These are phyloP conservation scores for Aspergillus puulaauensis DNA, from an alignment of 2,329 filamentous ascomycete species.

Conservation along the genomic window DNA sequence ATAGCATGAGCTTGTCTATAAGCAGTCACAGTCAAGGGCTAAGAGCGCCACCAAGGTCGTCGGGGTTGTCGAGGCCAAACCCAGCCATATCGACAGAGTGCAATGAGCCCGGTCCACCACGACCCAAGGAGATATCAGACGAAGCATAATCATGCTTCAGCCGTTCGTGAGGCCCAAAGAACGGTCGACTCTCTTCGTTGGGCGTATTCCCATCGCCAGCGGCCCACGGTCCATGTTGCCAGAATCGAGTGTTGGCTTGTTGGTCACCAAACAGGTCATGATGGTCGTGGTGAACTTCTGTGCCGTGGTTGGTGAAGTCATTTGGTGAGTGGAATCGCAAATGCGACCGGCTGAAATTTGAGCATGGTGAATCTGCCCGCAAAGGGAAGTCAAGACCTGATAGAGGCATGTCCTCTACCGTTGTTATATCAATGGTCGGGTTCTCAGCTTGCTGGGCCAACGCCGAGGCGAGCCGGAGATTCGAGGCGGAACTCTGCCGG, in stretches of 20 bases:
- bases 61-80: conserved; percentile 41
- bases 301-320: conserved; percentile 39
- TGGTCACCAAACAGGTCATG: conserved; percentile 46
- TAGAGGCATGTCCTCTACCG: conserved; percentile 39
- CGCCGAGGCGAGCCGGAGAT: conserved; percentile 38
- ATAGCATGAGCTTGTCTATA: conserved; percentile 16
- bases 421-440: conserved; percentile 44
- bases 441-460: conserved; percentile 42
- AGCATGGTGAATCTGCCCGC: conserved; percentile 44
- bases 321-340: conserved; percentile 43
- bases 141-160: conserved; percentile 46
- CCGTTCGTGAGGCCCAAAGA: conserved; percentile 45
- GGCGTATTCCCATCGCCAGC: conserved; percentile 44
- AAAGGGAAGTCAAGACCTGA: conserved; percentile 38
- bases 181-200: conserved; percentile 43
- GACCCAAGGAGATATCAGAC: conserved; percentile 44
- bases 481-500: conserved; percentile 38
- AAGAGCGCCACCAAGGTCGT: conserved; percentile 36
- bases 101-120: conserved; percentile 43
- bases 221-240: conserved; percentile 44
- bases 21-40: conserved; percentile 33
- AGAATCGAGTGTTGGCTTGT: conserved; percentile 46
- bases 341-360: conserved; percentile 44
- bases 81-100: conserved; percentile 48
- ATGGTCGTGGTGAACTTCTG: conserved; percentile 39